These are phyloP conservation scores for Pachysolen tannophilus DNA, from an alignment of 805 yeast genomes.

Conservation along the genomic window DNA sequence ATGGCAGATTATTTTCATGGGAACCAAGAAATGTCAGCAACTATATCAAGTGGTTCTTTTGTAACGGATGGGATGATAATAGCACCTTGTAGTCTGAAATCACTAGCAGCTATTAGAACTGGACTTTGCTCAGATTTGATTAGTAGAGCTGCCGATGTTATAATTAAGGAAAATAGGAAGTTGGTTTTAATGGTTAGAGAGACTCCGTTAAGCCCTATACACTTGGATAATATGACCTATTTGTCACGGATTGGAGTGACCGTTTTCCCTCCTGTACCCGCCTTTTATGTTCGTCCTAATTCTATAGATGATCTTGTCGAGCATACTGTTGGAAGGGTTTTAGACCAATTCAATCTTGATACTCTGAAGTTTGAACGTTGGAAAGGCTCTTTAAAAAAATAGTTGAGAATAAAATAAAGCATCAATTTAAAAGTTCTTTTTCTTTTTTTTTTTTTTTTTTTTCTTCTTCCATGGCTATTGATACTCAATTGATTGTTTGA, in stretches of 20 bases:
- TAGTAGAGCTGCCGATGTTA: conserved; percentile 22
- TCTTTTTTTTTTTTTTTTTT: too few relatives aligned
- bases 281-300: conserved; percentile 20
- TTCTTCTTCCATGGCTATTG: too few relatives aligned
- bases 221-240: conserved; percentile 19
- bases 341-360: too few relatives aligned
- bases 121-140: conserved; percentile 22
- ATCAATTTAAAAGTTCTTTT: too few relatives aligned
- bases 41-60: conserved; percentile 21
- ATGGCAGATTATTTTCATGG: conserved; percentile 15
- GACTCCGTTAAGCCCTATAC: conserved; percentile 21
- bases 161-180: conserved; percentile 19
- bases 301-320: conserved; percentile 18
- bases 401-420: too few relatives aligned
- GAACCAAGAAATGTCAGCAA: conserved; percentile 19
- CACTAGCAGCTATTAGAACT: conserved; percentile 19
- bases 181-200: conserved; percentile 19
- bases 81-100: conserved; percentile 23
- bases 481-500: too few relatives aligned
- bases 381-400: too few relatives aligned
- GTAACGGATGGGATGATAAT: conserved; percentile 24
- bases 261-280: conserved; percentile 22
- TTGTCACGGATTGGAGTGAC: conserved; percentile 15
- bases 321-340: conserved; percentile 19
- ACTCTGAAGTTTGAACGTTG: too few relatives aligned